Percentiles rank a stretch among this genome's conserved stretches.
phyloP scores from a whole-genome alignment of 495 filamentous ascomycete species.

The Aspergillus sclerotiicarbonarius region DNA sequence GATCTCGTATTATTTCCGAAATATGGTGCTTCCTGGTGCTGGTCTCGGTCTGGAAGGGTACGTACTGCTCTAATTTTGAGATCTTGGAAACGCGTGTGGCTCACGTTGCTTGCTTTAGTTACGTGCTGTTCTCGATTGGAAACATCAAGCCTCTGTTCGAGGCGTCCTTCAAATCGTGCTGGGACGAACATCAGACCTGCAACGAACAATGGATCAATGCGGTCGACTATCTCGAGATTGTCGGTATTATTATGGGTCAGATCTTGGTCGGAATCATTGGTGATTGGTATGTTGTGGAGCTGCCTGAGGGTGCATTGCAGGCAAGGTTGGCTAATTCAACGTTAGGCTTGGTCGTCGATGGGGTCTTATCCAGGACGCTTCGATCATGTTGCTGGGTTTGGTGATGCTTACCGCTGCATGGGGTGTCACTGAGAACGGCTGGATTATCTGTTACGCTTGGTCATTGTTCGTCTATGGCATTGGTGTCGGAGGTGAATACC shows the following conservation, averaged over 20 bases:
- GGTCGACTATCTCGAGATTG: slow-evolving; percentile 80
- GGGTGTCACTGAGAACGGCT: slow-evolving; percentile 79
- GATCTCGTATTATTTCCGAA: slow-evolving; percentile 76
- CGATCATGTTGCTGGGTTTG: slow-evolving; percentile 87
- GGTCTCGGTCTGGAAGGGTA: slow-evolving; percentile 84
- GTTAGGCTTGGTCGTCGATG: slow-evolving; percentile 77
- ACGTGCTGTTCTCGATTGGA: slow-evolving; percentile 92
- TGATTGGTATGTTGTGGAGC: slow-evolving; percentile 46
- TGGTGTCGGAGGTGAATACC: slow-evolving; percentile 91
- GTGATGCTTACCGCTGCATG: slow-evolving; percentile 84
- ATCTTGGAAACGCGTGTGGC: not conserved
- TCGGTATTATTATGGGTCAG: slow-evolving; percentile 87
- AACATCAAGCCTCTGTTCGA: slow-evolving; percentile 77
- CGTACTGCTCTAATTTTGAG: slow-evolving; percentile 14
- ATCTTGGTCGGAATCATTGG: slow-evolving; percentile 66
- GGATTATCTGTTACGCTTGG: slow-evolving; percentile 92
- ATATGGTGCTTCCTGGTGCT: slow-evolving; percentile 85
- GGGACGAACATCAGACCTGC: slow-evolving; percentile 63
- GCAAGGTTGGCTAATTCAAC: slow-evolving; percentile 1
- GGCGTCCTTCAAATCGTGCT: slow-evolving; percentile 68
- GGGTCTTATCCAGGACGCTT: slow-evolving; percentile 90
- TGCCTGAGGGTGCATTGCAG: not conserved
- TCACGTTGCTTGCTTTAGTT: slow-evolving; percentile 39
- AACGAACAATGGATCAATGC: slow-evolving; percentile 71
- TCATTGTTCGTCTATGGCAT: slow-evolving; percentile 87